Conservation (phyloP, 164 flowering plant genomes). For the Annona cherimola region DNA sequence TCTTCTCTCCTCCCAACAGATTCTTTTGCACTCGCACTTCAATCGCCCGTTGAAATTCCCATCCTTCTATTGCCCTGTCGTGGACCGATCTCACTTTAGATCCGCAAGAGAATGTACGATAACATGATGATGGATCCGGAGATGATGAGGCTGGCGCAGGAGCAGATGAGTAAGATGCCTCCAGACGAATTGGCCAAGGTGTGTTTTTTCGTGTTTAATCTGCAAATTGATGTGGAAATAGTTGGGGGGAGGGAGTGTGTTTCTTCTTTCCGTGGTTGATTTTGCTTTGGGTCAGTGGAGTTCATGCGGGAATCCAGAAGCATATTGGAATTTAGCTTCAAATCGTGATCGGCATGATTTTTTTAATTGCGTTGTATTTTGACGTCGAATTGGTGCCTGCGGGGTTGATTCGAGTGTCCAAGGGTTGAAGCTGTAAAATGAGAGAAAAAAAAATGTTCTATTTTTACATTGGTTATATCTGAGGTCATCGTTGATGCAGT, state of each 20-base stretch:
- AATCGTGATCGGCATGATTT: not conserved
- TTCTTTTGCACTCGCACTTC: not conserved
- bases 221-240: not conserved
- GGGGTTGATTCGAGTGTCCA: not conserved
- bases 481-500: not conserved
- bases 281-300: not conserved
- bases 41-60: not conserved
- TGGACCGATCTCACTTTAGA: not conserved
- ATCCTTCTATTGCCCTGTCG: not conserved
- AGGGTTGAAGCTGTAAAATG: not conserved
- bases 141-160: conserved; percentile 76
- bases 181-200: conserved; percentile 69
- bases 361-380: not conserved
- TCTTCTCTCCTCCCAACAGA: not conserved
- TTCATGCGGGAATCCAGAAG: not conserved
- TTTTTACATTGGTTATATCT: not conserved
- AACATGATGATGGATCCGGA: conserved; percentile 92
- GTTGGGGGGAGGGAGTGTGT: not conserved
- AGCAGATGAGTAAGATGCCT: conserved; percentile 90
- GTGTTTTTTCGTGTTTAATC: not conserved
- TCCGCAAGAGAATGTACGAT: conserved; percentile 30
- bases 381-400: not conserved
- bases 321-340: not conserved
- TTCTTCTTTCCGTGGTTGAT: not conserved
- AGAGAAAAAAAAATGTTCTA: not conserved